These are phyloP conservation scores for Malassezia yamatoensis DNA, from an alignment of 1,284 basidiomycete species.

Conservation along the genomic window DNA sequence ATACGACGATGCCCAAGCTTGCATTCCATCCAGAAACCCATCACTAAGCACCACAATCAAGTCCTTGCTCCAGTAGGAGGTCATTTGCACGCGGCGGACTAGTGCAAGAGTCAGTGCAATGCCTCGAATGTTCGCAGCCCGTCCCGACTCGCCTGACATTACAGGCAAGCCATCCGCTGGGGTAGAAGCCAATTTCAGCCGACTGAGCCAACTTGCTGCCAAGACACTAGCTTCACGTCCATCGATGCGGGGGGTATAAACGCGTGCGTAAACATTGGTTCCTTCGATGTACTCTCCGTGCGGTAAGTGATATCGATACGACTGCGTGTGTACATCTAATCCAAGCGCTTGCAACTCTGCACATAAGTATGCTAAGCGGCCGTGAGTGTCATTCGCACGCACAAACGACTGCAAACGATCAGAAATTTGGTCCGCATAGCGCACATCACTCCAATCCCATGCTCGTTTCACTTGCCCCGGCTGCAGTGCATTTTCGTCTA, in stretches of 20 bases:
- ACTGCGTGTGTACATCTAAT: constrained; percentile 21
- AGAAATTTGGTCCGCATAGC: constrained; percentile 28
- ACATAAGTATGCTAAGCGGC: constrained; percentile 24
- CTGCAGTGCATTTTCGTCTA: constrained; percentile 46
- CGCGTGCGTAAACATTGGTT: constrained; percentile 69
- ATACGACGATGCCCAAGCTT: constrained; percentile 78
- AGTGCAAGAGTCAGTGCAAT: constrained; percentile 71
- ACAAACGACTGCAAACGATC: constrained; percentile 19
- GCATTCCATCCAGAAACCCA: constrained; percentile 76
- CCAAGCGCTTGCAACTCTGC: constrained; percentile 29
- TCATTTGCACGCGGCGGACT: constrained; percentile 62
- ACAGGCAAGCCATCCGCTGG: constrained; percentile 6
- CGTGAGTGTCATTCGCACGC: neutral
- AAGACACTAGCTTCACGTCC: constrained; percentile 66
- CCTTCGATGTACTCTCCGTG: constrained; percentile 50
- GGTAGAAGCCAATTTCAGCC: constrained; percentile 20
- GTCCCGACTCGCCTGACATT: constrained; percentile 30
- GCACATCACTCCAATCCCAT: constrained; percentile 36
- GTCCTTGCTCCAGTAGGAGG: constrained; percentile 52
- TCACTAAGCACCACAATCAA: constrained; percentile 82
- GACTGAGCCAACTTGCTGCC: constrained; percentile 49
- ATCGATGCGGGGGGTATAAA: constrained; percentile 71
- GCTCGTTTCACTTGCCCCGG: constrained; percentile 30
- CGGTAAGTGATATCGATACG: constrained; percentile 17
- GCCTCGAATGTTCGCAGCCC: constrained; percentile 70